Evolutionary conservation across 352 stramenopile species (phyloP).

Genomic region (Aphanomyces cochlioides): DNA sequence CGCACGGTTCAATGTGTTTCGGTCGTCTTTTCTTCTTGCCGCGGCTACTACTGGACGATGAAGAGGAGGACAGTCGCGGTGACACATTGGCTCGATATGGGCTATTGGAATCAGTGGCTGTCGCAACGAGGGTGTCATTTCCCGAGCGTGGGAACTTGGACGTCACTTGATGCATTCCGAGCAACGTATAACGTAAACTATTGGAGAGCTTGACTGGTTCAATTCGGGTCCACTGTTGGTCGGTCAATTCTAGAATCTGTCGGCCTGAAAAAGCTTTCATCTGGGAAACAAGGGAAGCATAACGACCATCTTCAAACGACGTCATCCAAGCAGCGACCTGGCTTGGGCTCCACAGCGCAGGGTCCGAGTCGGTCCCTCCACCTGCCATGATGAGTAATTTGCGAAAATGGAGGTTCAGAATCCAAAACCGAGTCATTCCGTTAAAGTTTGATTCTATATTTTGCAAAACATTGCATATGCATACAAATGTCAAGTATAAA

Average conservation of each 20-base stretch:
- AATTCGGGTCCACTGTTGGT: constrained; percentile 53
- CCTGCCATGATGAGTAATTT: background rate
- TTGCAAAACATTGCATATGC: background rate
- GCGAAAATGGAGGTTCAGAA: background rate
- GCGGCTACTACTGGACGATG: background rate
- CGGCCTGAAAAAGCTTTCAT: constrained; percentile 58
- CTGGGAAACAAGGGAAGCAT: constrained; percentile 46
- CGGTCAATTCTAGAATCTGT: constrained; percentile 65
- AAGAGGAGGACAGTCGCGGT: background rate
- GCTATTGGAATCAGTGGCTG: constrained; percentile 42
- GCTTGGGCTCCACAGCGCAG: constrained; percentile 73
- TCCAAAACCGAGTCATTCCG: background rate
- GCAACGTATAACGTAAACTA: constrained; percentile 78
- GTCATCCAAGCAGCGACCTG: constrained; percentile 74
- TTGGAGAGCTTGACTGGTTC: constrained; percentile 60
- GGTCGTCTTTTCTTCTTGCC: background rate
- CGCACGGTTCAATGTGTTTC: constrained; percentile 44
- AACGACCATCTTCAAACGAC: constrained; percentile 70
- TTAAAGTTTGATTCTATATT: background rate
- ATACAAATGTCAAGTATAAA: constrained; percentile 18
- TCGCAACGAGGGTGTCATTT: background rate
- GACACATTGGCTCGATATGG: background rate
- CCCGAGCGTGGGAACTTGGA: background rate
- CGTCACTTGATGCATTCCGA: constrained; percentile 82
- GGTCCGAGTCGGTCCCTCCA: constrained; percentile 43